Conservation (phyloP, 169 alveolate species). For the Plasmodium falciparum region DNA sequence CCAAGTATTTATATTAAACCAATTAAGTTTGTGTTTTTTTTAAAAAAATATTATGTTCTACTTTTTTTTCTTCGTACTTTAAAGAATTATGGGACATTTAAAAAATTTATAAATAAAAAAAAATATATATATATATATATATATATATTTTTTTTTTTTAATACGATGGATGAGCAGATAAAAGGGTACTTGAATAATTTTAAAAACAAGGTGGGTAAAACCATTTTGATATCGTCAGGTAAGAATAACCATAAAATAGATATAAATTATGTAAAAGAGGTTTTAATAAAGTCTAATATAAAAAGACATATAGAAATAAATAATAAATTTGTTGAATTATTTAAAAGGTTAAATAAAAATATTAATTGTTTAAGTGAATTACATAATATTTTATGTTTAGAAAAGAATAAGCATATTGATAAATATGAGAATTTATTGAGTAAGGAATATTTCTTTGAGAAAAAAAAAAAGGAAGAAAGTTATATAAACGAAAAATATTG, state of each 20-base stretch:
- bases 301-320: conserved; percentile 38
- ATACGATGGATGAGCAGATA: background rate
- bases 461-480: conserved; percentile 35
- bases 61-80: too few relatives aligned
- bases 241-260: conserved; percentile 3
- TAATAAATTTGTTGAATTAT: conserved; percentile 44
- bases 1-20: too few relatives aligned
- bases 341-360: conserved; percentile 14
- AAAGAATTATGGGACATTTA: too few relatives aligned
- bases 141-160: background rate
- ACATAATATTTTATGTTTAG: background rate
- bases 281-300: conserved; percentile 17
- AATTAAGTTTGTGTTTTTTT: too few relatives aligned
- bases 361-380: conserved; percentile 2
- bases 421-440: background rate
- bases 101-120: too few relatives aligned
- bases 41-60: too few relatives aligned
- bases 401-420: conserved; percentile 2
- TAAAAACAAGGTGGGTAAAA: background rate
- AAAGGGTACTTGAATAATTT: background rate
- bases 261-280: background rate
- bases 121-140: too few relatives aligned
- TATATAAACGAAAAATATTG: conserved; percentile 18
- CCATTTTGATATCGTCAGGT: background rate
- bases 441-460: conserved; percentile 16